Base-by-base conservation (phyloP, 192 early-diverging fungal species). In the Dissophora globulifera region DNA sequence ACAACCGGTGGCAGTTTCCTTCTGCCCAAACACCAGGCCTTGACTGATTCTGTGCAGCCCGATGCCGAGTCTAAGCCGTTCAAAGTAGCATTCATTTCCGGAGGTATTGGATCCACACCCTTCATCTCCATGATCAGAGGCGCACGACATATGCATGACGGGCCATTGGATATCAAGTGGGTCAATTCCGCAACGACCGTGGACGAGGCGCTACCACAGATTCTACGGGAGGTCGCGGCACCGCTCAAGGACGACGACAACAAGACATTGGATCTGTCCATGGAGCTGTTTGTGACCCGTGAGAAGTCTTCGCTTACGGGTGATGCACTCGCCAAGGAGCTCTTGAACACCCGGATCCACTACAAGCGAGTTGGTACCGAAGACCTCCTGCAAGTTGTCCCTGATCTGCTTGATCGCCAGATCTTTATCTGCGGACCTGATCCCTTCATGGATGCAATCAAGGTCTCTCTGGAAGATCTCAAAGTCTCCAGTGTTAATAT, bases 91-190 rank as follows among this genome's bases (percentile, higher is more conserved):
- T 48, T 75, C 4, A 66, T 75, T 26, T 75, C 71, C 26, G 71
- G 71, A 10, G 71, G 71, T 0, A 75, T 75, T 31, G 71, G 71
- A 2, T 64, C 62, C 5, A 75, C 71, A 0, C 71, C 71, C 3
- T 75, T 75, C 22, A 54, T 75, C 15, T 64, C 71, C 15, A 75
- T 75, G 71, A 41, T 75, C 13, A 62, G 71, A 2, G 71, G 71
- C 2, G 33, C 56, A 9, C 32, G 55, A 15, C 62, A 60, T 29
- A 17, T 29, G 33, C 3, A 16, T 8, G 25, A 25, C 19, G 30
- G 25, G 17, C 40, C 66, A 16, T 1, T 68, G 0, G 55, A 64
- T 16, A 66, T 75, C 20, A 55, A 60, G 3, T 75, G 71, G 71
- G 33, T 75, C 10, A 46, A 50, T 2, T 75, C 71, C 0, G 71